Evolutionary conservation across 371 early-diverging fungal species (phyloP).

Genomic region (Lichtheimia corymbifera): DNA sequence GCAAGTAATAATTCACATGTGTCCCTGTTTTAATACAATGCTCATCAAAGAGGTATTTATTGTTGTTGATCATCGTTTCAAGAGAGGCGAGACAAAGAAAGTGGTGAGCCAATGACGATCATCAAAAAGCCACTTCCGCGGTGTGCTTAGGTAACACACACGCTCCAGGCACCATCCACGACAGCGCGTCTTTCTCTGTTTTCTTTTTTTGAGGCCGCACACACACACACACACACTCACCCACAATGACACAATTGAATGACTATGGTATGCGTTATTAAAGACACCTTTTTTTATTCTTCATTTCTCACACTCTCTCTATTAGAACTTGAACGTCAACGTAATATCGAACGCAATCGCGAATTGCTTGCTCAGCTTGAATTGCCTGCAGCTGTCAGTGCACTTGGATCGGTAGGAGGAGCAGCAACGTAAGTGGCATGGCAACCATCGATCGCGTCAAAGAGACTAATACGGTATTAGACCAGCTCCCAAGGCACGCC

Average conservation of each 20-base stretch:
- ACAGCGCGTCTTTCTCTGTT: not conserved
- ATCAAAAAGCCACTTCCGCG: too few species aligned
- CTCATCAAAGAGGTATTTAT: too few species aligned
- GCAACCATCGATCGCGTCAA: not conserved
- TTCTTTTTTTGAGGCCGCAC: not conserved
- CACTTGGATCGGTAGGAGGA: slow-evolving; percentile 11
- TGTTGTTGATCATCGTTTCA: too few species aligned
- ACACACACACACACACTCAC: not conserved
- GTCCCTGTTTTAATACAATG: too few species aligned
- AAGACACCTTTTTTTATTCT: not conserved
- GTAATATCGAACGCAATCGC: slow-evolving; percentile 64
- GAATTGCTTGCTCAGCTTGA: slow-evolving; percentile 58
- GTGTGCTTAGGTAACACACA: too few species aligned
- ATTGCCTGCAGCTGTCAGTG: slow-evolving; percentile 15
- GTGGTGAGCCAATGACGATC: too few species aligned
- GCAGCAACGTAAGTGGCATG: slow-evolving; percentile 17
- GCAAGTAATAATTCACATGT: too few species aligned
- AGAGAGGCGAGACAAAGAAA: too few species aligned
- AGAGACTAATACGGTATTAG: not conserved
- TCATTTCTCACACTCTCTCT: not conserved
- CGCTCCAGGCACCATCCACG: too few species aligned
- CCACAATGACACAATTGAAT: slow-evolving; percentile 10
- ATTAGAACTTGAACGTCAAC: slow-evolving; percentile 57
- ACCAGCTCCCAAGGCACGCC: slow-evolving; percentile 3
- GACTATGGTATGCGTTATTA: slow-evolving; percentile 6